A percentile compares a stretch with the other conserved stretches of the same genome.
These are phyloP conservation scores for Oleoguttula mirabilis DNA, from an alignment of 495 filamentous ascomycete genomes.

Conservation along the genomic window DNA sequence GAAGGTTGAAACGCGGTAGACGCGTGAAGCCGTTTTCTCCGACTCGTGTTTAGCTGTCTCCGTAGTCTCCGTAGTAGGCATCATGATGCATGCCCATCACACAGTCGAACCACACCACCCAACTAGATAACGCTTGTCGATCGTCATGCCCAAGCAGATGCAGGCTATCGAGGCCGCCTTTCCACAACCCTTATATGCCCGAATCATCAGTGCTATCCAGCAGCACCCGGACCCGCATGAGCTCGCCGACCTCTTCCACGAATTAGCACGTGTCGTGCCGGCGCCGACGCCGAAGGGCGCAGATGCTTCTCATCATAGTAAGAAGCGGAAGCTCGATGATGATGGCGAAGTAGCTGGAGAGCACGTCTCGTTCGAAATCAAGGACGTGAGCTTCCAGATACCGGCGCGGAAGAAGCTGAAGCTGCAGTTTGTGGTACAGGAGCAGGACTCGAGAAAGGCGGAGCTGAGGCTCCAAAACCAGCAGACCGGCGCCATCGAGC, in stretches of 20 bases:
- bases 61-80: no score
- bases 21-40: no score
- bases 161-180: no score
- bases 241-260: constrained; percentile 4
- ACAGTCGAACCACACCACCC: no score
- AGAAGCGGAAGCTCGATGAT: constrained; percentile 21
- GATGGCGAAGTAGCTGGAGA: neutral
- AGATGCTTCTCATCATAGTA: constrained; percentile 1
- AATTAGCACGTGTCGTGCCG: constrained; percentile 7
- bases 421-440: constrained; percentile 45
- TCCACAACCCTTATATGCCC: no score
- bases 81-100: no score
- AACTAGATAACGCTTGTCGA: no score
- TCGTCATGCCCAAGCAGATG: no score
- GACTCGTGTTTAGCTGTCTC: no score
- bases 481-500: constrained; percentile 51
- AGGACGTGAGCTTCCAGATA: constrained; percentile 29
- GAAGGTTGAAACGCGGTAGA: no score
- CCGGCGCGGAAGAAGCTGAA: constrained; percentile 88
- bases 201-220: constrained; percentile 1
- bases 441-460: constrained; percentile 31
- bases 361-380: constrained; percentile 7
- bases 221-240: neutral
- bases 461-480: constrained; percentile 59
- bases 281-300: neutral